Percentiles rank a stretch among this genome's conserved stretches.
phyloP scores from a whole-genome alignment of 495 filamentous ascomycete genomes.

The Lepraria neglecta region DNA sequence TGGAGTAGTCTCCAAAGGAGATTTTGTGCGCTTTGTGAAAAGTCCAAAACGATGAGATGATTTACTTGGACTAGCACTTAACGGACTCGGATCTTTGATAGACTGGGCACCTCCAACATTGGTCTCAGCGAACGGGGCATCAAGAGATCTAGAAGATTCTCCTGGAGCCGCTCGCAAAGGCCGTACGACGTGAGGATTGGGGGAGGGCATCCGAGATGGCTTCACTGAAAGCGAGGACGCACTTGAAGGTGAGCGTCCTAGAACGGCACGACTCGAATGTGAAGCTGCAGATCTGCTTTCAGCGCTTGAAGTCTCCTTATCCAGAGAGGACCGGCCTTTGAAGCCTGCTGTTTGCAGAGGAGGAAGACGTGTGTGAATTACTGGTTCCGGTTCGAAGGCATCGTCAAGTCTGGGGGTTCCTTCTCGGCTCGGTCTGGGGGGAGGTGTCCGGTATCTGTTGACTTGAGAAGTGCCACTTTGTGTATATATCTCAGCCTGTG shows the following conservation, averaged over 20 bases:
- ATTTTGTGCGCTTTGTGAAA: constrained; percentile 67
- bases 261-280: constrained; percentile 21
- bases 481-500: constrained; percentile 28
- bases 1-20: constrained; percentile 47
- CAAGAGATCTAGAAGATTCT: constrained; percentile 6
- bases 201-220: constrained; percentile 38
- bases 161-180: constrained; percentile 26
- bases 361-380: constrained; percentile 73
- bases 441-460: constrained; percentile 34
- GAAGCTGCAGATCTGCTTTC: constrained; percentile 18
- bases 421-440: constrained; percentile 71
- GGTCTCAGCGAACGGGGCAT: constrained; percentile 27
- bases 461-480: constrained; percentile 16
- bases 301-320: constrained; percentile 27
- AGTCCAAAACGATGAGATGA: constrained; percentile 59
- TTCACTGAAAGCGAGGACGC: constrained; percentile 37
- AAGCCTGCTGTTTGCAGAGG: constrained; percentile 38
- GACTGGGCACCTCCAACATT: constrained; percentile 31
- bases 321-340: constrained; percentile 40
- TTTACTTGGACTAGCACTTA: constrained; percentile 36
- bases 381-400: constrained; percentile 52
- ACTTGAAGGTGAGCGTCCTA: constrained; percentile 35
- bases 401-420: constrained; percentile 63
- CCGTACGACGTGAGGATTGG: constrained; percentile 38
- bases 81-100: constrained; percentile 28